Conservation (phyloP, 208 protist species). For the Crithidia sp. region DNA sequence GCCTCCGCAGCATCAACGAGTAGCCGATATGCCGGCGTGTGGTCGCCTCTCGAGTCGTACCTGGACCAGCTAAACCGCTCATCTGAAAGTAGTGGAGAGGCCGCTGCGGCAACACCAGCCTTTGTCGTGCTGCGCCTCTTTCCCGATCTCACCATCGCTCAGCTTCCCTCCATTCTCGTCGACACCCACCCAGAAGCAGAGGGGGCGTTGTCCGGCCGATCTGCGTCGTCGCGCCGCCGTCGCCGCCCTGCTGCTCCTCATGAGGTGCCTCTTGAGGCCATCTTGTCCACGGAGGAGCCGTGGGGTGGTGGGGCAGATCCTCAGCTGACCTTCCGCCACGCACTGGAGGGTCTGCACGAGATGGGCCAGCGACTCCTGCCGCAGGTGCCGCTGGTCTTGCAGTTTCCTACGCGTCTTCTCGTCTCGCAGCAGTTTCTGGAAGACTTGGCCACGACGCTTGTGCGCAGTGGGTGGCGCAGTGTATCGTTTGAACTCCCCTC, state of each 20-base stretch:
- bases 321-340: conserved; percentile 21
- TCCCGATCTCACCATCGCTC: conserved; percentile 51
- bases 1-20: neutral
- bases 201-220: neutral
- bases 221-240: neutral
- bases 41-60: conserved; percentile 34
- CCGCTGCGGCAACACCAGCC: conserved; percentile 18
- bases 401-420: conserved; percentile 65
- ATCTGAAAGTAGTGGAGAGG: neutral
- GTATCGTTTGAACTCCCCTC: conserved; percentile 57
- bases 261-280: conserved; percentile 36
- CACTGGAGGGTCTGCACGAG: conserved; percentile 29
- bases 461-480: conserved; percentile 28
- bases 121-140: conserved; percentile 54
- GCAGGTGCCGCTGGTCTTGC: conserved; percentile 38
- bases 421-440: conserved; percentile 59
- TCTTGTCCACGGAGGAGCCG: conserved; percentile 31
- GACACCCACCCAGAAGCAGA: neutral
- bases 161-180: conserved; percentile 23
- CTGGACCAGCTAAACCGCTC: conserved; percentile 4
- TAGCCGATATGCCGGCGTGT: conserved; percentile 18
- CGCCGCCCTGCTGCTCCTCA: conserved; percentile 26
- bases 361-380: conserved; percentile 22
- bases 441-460: conserved; percentile 28
- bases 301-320: conserved; percentile 42